phyloP scores from a whole-genome alignment of 768 basidiomycete species.

The Rhodotorula taiwanensis region DNA sequence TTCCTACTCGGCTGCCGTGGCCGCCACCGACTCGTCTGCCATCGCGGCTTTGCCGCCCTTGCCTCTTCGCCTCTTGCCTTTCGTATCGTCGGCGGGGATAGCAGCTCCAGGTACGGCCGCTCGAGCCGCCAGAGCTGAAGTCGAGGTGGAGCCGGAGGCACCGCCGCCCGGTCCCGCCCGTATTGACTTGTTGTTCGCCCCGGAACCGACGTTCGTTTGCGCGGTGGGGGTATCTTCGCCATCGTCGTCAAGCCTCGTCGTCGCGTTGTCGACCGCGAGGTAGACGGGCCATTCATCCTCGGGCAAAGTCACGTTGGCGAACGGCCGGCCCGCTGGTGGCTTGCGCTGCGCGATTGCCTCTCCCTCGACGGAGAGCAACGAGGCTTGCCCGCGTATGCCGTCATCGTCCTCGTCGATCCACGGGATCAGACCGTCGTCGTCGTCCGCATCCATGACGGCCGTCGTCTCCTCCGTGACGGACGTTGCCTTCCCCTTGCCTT shows the following conservation, averaged over 20 bases:
- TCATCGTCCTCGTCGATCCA: constrained; percentile 14
- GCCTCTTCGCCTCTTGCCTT: constrained; percentile 1
- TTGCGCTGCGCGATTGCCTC: neutral
- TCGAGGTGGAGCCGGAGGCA: too few relatives aligned
- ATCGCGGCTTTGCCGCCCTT: neutral
- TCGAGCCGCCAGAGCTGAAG: neutral
- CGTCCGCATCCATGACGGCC: neutral
- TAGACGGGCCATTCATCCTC: neutral
- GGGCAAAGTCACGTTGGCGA: constrained; percentile 1
- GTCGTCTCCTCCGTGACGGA: neutral
- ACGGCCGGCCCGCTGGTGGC: neutral
- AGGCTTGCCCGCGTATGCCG: neutral
- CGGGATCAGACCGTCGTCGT: neutral
- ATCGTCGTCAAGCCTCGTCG: neutral
- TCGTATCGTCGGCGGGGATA: constrained; percentile 5
- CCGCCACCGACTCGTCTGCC: neutral
- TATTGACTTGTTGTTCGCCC: too few relatives aligned
- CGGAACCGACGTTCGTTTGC: neutral
- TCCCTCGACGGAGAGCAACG: neutral
- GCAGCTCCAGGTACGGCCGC: neutral
- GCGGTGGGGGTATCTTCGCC: neutral
- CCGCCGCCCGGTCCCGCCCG: too few relatives aligned
- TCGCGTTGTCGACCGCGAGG: neutral
- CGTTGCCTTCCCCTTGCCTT: neutral
- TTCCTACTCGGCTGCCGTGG: too few relatives aligned